These are phyloP conservation scores for Colletotrichum sp. DNA, from an alignment of 2,329 filamentous ascomycete species.

Conservation along the genomic window DNA sequence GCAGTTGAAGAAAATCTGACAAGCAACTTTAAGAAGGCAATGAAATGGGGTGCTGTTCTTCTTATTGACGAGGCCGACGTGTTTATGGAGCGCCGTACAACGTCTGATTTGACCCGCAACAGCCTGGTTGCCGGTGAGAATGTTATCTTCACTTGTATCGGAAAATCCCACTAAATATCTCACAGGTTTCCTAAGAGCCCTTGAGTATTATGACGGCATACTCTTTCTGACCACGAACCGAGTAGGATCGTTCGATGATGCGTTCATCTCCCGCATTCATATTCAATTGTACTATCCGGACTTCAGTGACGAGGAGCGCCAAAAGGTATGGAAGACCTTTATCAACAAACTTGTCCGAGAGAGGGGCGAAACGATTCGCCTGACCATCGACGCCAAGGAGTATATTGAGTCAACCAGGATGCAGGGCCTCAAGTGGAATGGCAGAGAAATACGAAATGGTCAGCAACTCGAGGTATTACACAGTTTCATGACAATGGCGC, in stretches of 20 bases:
- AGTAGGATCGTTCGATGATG: slow-evolving; percentile 33
- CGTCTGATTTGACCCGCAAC: slow-evolving; percentile 21
- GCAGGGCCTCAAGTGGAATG: slow-evolving; percentile 24
- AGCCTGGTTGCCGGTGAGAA: slow-evolving; percentile 7
- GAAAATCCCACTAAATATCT: too few species aligned
- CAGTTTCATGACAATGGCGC: too few species aligned
- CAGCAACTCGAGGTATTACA: background rate
- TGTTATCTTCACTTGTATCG: too few species aligned
- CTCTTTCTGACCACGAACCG: slow-evolving; percentile 34
- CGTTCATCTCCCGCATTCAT: slow-evolving; percentile 34
- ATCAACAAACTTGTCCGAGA: slow-evolving; percentile 29
- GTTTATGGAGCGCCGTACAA: slow-evolving; percentile 21
- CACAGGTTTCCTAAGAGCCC: slow-evolving; percentile 27
- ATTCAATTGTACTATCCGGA: slow-evolving; percentile 30
- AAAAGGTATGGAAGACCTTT: slow-evolving; percentile 31
- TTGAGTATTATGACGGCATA: slow-evolving; percentile 35
- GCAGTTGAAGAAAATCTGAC: slow-evolving; percentile 19
- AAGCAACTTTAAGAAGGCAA: slow-evolving; percentile 22
- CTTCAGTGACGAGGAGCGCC: slow-evolving; percentile 28
- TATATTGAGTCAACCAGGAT: slow-evolving; percentile 17
- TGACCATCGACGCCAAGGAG: slow-evolving; percentile 23
- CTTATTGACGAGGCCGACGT: slow-evolving; percentile 34
- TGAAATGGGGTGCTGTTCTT: slow-evolving; percentile 30
- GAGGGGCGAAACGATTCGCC: slow-evolving; percentile 24
- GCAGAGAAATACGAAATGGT: slow-evolving; percentile 30